Conservation (phyloP, 192 early-diverging fungal genomes). For the Coemansia sp. region DNA sequence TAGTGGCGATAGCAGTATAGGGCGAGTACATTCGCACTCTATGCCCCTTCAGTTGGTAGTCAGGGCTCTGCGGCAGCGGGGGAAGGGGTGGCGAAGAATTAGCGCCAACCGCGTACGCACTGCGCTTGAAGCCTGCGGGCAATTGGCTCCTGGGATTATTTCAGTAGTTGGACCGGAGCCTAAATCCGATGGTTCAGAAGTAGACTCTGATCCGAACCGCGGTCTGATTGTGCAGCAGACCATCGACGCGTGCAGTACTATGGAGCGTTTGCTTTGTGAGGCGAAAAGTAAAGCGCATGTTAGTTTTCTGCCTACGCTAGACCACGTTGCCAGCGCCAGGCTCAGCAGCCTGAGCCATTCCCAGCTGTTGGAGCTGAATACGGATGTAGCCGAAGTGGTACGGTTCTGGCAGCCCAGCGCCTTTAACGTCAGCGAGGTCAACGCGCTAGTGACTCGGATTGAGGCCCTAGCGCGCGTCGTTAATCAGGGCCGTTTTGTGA, state of each 20-base stretch:
- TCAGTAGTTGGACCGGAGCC: not conserved
- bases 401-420: slow-evolving; percentile 5
- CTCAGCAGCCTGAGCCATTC: not conserved
- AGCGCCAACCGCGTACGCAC: not conserved
- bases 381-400: not conserved
- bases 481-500: not conserved
- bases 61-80: not conserved
- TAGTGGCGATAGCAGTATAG: not conserved
- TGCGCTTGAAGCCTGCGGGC: not conserved
- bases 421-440: not conserved
- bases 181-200: not conserved
- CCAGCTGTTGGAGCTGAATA: not conserved
- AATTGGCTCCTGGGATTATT: not conserved
- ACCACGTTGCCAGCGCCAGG: not conserved
- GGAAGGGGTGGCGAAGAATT: not conserved
- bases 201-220: not conserved
- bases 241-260: not conserved
- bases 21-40: not conserved
- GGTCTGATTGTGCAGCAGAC: not conserved
- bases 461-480: not conserved
- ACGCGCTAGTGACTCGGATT: not conserved
- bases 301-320: not conserved
- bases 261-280: not conserved
- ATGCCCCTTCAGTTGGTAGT: not conserved
- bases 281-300: not conserved